A percentile compares a stretch with the other conserved stretches of the same genome.
Conservation (phyloP, 192 early-diverging fungal species). For the Dimargaris xerosporica region DNA sequence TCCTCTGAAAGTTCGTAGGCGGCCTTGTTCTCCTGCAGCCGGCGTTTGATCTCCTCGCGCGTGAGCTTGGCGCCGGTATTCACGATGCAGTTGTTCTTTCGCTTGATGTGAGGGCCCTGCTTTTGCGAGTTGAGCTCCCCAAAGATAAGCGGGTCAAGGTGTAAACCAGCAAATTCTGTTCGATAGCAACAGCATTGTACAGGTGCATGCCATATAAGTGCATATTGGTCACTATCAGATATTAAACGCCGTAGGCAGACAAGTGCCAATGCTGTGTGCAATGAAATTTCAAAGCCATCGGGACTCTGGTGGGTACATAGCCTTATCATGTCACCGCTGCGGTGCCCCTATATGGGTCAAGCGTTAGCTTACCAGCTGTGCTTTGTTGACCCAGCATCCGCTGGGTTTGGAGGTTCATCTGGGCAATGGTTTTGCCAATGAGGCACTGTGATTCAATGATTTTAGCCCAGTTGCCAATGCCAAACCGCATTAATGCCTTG, state of each 20-base stretch:
- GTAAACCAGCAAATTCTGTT: constrained; percentile 87
- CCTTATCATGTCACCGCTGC: too few species aligned
- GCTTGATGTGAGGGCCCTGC: constrained; percentile 64
- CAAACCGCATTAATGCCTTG: constrained; percentile 74
- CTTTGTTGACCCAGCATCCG: constrained; percentile 90
- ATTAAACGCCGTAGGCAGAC: too few species aligned
- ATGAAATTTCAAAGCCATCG: too few species aligned
- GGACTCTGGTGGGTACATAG: too few species aligned
- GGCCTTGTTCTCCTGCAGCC: constrained; percentile 58
- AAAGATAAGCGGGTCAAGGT: constrained; percentile 75
- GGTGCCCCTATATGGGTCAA: too few species aligned
- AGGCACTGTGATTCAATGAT: constrained; percentile 80
- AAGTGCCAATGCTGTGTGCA: too few species aligned
- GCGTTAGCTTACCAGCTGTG: constrained; percentile 50
- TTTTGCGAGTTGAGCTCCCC: constrained; percentile 76
- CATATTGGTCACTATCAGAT: too few species aligned
- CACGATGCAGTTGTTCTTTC: constrained; percentile 91
- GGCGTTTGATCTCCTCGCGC: constrained; percentile 54
- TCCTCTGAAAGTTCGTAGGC: constrained; percentile 54
- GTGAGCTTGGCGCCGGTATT: constrained; percentile 73
- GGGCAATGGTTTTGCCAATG: constrained; percentile 92
- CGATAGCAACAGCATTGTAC: too few species aligned
- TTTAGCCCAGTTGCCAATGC: constrained; percentile 91
- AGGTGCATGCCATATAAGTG: too few species aligned
- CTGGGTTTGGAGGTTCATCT: constrained; percentile 93